phyloP scores from a whole-genome alignment of 108 stramenopile species.

The Pseudonitzschia multistriata region DNA sequence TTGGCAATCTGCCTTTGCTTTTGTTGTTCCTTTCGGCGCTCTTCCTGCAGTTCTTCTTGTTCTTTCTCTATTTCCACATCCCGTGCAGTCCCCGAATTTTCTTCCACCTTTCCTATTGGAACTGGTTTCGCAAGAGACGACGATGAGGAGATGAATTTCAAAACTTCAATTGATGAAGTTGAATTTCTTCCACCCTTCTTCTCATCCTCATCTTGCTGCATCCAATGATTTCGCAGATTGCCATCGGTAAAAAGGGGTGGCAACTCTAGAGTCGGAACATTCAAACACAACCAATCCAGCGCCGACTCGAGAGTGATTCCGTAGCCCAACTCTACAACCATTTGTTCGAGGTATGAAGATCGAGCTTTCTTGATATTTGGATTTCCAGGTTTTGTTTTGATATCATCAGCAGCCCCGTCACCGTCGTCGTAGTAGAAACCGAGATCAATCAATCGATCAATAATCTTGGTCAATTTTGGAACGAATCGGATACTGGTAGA shows the following conservation, averaged over 20 bases:
- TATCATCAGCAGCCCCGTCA: background rate
- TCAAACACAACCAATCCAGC: conserved; percentile 72
- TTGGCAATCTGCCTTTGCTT: background rate
- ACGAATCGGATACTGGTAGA: conserved; percentile 21
- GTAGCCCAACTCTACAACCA: conserved; percentile 37
- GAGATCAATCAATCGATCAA: conserved; percentile 34
- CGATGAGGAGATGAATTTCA: conserved; percentile 3
- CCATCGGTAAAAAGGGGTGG: conserved; percentile 58
- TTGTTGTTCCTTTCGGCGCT: background rate
- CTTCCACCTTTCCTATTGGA: background rate
- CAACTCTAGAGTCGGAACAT: conserved; percentile 47
- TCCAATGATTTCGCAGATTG: conserved; percentile 17
- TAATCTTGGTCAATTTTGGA: conserved; percentile 32
- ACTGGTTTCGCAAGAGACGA: background rate
- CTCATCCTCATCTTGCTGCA: background rate
- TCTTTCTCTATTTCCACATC: background rate
- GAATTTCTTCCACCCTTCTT: background rate
- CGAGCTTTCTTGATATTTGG: background rate
- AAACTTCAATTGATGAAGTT: background rate
- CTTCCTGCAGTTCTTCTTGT: conserved; percentile 4
- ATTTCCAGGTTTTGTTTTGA: background rate
- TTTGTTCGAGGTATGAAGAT: conserved; percentile 31
- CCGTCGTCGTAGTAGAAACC: conserved; percentile 21
- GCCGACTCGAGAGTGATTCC: conserved; percentile 50
- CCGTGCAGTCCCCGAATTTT: background rate